A percentile compares a stretch with the other conserved stretches of the same genome.
Conservation (phyloP, 139 green algal species). For the Chlorella vulgaris region DNA sequence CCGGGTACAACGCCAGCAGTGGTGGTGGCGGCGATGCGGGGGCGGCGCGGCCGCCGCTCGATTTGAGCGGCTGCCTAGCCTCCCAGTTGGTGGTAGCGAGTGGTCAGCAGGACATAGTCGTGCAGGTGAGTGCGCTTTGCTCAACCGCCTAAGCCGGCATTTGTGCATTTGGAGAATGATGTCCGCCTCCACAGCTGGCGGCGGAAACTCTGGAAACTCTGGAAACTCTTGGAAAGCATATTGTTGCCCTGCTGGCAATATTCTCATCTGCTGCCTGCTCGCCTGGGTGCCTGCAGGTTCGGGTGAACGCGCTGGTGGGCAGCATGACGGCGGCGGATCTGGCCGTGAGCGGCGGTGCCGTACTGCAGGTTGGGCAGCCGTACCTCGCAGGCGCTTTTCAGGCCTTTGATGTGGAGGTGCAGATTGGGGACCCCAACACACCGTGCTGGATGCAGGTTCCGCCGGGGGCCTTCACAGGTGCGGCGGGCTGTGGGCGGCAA, state of each 20-base stretch:
- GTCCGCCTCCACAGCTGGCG: neutral
- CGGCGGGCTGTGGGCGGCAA: neutral
- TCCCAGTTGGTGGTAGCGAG: neutral
- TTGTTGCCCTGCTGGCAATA: too few species aligned
- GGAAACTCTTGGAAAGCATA: neutral
- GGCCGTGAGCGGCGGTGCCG: neutral
- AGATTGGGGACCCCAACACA: neutral
- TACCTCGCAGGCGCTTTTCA: conserved; percentile 4
- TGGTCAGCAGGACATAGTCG: neutral
- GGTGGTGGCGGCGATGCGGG: neutral
- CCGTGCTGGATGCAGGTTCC: neutral
- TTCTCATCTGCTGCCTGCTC: neutral
- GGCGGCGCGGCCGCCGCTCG: neutral
- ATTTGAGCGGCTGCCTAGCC: neutral
- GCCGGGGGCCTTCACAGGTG: neutral
- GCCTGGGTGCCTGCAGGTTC: neutral
- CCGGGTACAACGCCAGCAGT: neutral
- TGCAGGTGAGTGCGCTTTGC: conserved; percentile 3
- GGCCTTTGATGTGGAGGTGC: neutral
- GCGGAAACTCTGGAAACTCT: too few species aligned
- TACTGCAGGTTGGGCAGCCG: neutral
- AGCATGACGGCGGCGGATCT: neutral
- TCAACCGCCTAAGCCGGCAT: neutral
- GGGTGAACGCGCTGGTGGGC: neutral
- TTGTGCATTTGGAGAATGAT: neutral